Conservation (phyloP, 1,284 basidiomycete species). For the Puccinia triticina region DNA sequence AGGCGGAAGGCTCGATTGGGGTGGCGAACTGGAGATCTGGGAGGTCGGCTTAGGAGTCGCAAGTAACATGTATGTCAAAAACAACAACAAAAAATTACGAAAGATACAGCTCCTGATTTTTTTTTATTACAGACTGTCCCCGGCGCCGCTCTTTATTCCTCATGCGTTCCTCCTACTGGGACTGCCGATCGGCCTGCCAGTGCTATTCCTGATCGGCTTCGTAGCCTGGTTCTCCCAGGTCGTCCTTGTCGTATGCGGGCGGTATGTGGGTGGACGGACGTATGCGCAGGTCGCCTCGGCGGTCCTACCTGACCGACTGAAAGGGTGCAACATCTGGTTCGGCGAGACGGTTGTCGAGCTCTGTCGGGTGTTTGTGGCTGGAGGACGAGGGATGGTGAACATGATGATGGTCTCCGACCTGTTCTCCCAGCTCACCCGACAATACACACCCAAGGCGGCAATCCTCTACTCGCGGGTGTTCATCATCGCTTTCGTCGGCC, state of each 20-base stretch:
- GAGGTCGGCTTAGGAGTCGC: constrained; percentile 47
- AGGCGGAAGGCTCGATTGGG: constrained; percentile 47
- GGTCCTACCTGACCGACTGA: constrained; percentile 56
- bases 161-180: constrained; percentile 55
- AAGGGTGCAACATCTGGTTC: constrained; percentile 50
- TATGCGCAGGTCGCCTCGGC: constrained; percentile 56
- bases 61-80: constrained; percentile 45
- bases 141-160: constrained; percentile 56
- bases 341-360: constrained; percentile 46
- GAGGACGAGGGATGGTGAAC: constrained; percentile 51
- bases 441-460: constrained; percentile 51
- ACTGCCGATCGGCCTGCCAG: constrained; percentile 55
- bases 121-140: constrained; percentile 51
- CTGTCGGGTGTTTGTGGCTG: constrained; percentile 41
- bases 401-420: constrained; percentile 52
- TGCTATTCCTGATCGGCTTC: constrained; percentile 54
- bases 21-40: constrained; percentile 51
- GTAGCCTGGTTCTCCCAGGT: constrained; percentile 57
- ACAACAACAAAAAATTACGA: background rate
- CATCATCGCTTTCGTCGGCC: constrained; percentile 44
- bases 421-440: constrained; percentile 42
- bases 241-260: constrained; percentile 55
- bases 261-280: constrained; percentile 58
- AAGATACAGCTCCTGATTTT: background rate
- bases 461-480: constrained; percentile 49